Percentiles rank a stretch among this genome's conserved stretches.
Conservation (phyloP, 202 grass and related monocot species). For the Tripidium arundinaceum region DNA sequence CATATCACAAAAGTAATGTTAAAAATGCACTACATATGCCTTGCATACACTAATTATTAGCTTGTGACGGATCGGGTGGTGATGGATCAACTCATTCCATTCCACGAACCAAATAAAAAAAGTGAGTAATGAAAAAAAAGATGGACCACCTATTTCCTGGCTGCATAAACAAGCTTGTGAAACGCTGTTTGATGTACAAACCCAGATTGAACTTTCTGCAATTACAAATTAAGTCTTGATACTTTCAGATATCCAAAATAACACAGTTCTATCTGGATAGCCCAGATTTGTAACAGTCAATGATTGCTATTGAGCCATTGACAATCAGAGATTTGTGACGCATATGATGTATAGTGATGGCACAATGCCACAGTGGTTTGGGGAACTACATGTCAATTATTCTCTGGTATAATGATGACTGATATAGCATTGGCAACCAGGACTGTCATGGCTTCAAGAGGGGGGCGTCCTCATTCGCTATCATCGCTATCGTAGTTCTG, state of each 20-base stretch:
- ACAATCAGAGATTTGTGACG: neutral
- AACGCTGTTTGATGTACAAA: neutral
- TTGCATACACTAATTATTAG: too few relatives aligned
- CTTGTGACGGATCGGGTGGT: too few relatives aligned
- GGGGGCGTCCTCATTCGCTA: conserved; percentile 49
- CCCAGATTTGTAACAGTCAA: neutral
- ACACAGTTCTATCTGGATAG: neutral
- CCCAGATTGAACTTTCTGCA: neutral
- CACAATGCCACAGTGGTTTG: neutral
- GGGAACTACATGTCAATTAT: neutral
- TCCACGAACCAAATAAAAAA: too few relatives aligned
- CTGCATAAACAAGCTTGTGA: neutral
- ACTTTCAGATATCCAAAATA: neutral
- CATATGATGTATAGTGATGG: neutral
- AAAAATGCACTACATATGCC: too few relatives aligned
- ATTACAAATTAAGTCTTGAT: neutral
- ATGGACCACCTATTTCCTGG: too few relatives aligned
- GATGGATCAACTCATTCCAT: too few relatives aligned
- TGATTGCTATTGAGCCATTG: neutral
- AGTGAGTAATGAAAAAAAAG: too few relatives aligned
- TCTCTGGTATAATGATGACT: neutral
- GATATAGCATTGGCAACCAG: neutral
- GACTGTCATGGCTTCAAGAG: neutral
- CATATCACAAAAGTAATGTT: too few relatives aligned
- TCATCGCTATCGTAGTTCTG: conserved; percentile 52